Percentiles rank a stretch among this genome's conserved stretches.
These are phyloP conservation scores for Suhomyces panamericanus DNA, from an alignment of 1,139 yeast species.

Conservation along the genomic window DNA sequence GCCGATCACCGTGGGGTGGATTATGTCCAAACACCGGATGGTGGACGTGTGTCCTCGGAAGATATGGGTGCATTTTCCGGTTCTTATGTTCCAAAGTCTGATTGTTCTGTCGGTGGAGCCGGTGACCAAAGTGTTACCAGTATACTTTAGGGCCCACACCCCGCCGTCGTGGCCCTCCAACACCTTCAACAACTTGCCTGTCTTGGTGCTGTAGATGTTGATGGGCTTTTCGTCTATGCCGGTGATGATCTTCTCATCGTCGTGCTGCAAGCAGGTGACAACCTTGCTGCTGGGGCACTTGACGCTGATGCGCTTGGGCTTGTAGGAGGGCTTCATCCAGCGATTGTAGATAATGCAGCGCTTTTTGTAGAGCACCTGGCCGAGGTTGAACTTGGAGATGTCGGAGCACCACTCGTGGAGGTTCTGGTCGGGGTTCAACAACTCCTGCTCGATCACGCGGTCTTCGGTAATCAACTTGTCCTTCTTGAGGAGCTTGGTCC, in stretches of 20 bases:
- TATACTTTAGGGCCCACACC: conserved; percentile 95
- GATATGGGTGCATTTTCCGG: conserved; percentile 61
- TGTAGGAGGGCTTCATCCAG: conserved; percentile 79
- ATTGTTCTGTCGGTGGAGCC: conserved; percentile 61
- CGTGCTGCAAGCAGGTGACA: conserved; percentile 92
- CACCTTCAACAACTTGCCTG: conserved; percentile 68
- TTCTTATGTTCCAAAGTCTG: conserved; percentile 58
- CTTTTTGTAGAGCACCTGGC: conserved; percentile 64
- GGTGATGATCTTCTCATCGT: conserved; percentile 85
- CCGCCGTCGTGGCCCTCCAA: conserved; percentile 94
- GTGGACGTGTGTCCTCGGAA: conserved; percentile 89
- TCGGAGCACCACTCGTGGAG: conserved; percentile 35
- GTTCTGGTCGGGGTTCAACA: conserved; percentile 28
- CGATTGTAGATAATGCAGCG: conserved; percentile 64
- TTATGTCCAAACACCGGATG: conserved; percentile 83
- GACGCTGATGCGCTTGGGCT: conserved; percentile 73
- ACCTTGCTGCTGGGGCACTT: conserved; percentile 70
- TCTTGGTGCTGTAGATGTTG: conserved; percentile 74
- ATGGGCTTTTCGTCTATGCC: conserved; percentile 90
- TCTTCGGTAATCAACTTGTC: conserved; percentile 54
- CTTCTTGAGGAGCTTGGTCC: conserved; percentile 55
- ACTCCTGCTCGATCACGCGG: conserved; percentile 36
- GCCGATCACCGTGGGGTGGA: conserved; percentile 64
- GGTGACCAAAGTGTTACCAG: conserved; percentile 64
- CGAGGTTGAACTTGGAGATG: conserved; percentile 26